Evolutionary conservation across 495 filamentous ascomycete species (phyloP), one percentile per base, ranked within the genome.

Genomic region (Barbatosphaeria neglecta): DNA sequence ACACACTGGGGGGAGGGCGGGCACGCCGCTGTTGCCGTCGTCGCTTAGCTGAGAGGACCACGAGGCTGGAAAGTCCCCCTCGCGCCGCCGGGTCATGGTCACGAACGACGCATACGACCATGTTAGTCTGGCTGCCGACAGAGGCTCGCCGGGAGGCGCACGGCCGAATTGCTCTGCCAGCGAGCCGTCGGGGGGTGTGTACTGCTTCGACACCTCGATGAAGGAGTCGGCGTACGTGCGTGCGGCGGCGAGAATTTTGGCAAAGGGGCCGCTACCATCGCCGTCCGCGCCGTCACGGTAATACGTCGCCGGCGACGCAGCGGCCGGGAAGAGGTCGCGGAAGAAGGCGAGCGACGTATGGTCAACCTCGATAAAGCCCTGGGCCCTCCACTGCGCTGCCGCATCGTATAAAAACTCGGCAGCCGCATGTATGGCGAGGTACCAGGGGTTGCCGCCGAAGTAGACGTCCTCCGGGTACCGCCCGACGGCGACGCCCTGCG

Each of bases 391-490:
- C 40, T 74, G 69, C 44, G 75, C 74, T 1, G 77, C 45, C 1
- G 75, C 78, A 49, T 76, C 74, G 54, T 84, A 83, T 15, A 84
- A 62, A 44, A 72, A 68, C 52, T 84, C 80, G 2, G 78, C 80
- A 0, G 77, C 76, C 3, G 74, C 77, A 33, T 77, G 55, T 0
- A 75, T 80, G 50, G 68, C 72, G 9, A 84, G 68, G 50, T 78
- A 82, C 78, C 78, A 81, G 27, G 75, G 77, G 55, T 81, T 78
- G 9, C 76, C 79, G 43, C 70, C 69, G 49, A 74, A 75, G 54
- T 84, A 86, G 2, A 60, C 53, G 45, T 86, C 82, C 51, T 84
- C 80, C 3, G 79, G 63, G 52, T 87, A 87, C 15, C 83, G 62
- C 22, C 83, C 83, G 5, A 84, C 68, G 3, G 80, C 77, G 23